A percentile compares a stretch with the other conserved stretches of the same genome.
Conservation (phyloP, 768 basidiomycete genomes). For the Wakefieldia striispora region DNA sequence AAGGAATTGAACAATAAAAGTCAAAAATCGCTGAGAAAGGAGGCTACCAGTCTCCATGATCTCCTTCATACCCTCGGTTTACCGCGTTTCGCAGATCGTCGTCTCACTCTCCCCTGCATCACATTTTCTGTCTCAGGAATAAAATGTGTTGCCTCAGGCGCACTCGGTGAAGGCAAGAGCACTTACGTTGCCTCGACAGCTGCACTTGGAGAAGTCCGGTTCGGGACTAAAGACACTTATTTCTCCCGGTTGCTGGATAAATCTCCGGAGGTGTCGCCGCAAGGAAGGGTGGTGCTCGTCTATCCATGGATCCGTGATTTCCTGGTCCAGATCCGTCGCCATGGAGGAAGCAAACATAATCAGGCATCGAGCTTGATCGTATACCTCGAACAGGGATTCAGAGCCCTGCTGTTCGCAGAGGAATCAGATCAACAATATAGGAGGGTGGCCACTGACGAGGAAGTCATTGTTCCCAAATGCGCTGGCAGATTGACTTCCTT, state of each 20-base stretch:
- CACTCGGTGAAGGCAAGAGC: background rate
- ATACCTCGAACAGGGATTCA: constrained; percentile 9
- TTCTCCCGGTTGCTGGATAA: background rate
- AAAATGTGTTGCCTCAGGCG: background rate
- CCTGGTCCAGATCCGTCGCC: background rate
- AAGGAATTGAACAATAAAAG: background rate
- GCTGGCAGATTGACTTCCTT: background rate
- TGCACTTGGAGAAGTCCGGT: background rate
- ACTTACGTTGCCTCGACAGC: background rate
- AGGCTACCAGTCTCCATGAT: background rate
- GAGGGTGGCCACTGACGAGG: constrained; percentile 6
- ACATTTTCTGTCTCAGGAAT: constrained; percentile 3
- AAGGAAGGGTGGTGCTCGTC: constrained; percentile 1
- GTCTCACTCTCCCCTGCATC: constrained; percentile 13
- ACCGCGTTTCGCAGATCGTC: constrained; percentile 3
- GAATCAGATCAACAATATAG: constrained; percentile 15
- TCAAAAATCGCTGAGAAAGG: background rate
- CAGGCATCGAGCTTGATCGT: background rate
- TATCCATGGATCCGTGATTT: constrained; percentile 13
- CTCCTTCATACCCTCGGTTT: background rate
- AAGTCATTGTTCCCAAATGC: background rate
- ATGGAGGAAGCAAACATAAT: background rate
- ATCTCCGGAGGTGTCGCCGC: no score
- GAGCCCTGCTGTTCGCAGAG: constrained; percentile 5
- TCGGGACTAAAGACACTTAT: background rate